Percentiles rank a stretch among this genome's conserved stretches.
phyloP scores from a whole-genome alignment of 2,329 filamentous ascomycete species.

The Coniella vitis region DNA sequence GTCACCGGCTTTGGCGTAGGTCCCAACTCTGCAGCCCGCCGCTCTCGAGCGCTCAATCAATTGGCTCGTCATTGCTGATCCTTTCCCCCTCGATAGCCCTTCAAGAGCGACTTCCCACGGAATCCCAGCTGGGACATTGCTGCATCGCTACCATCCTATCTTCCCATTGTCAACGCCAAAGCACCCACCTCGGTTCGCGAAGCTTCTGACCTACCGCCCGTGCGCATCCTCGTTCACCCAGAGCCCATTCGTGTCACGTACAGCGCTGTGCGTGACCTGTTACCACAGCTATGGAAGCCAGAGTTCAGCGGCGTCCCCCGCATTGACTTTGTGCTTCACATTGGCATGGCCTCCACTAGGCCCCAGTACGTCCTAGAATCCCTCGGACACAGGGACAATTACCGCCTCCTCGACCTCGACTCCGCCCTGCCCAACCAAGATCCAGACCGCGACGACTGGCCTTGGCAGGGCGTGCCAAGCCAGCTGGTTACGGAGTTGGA shows the following conservation, averaged over 20 bases:
- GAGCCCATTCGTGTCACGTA: conserved; percentile 67
- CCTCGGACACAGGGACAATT: conserved; percentile 64
- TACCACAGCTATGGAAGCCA: conserved; percentile 56
- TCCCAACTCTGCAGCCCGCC: conserved; percentile 17
- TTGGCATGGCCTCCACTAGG: conserved; percentile 67
- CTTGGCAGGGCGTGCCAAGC: conserved; percentile 47
- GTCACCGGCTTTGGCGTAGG: conserved; percentile 57
- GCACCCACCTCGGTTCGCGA: conserved; percentile 26
- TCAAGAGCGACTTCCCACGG: conserved; percentile 60
- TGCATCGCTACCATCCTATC: conserved; percentile 55
- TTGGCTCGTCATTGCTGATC: not conserved
- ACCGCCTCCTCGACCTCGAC: conserved; percentile 65
- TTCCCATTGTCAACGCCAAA: conserved; percentile 46
- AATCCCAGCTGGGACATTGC: conserved; percentile 83
- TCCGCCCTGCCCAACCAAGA: conserved; percentile 42
- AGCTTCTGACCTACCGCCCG: conserved; percentile 33
- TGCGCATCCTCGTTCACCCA: conserved; percentile 60
- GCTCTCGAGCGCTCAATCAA: not conserved
- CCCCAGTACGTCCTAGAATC: conserved; percentile 65
- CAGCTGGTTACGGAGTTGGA: conserved; percentile 53
- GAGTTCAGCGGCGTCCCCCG: conserved; percentile 28
- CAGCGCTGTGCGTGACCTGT: conserved; percentile 51
- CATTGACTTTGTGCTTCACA: conserved; percentile 66
- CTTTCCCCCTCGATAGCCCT: conserved; percentile 51
- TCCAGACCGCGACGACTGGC: conserved; percentile 38